phyloP scores from a whole-genome alignment of 2,329 filamentous ascomycete species.

The Fusarium compactum region DNA sequence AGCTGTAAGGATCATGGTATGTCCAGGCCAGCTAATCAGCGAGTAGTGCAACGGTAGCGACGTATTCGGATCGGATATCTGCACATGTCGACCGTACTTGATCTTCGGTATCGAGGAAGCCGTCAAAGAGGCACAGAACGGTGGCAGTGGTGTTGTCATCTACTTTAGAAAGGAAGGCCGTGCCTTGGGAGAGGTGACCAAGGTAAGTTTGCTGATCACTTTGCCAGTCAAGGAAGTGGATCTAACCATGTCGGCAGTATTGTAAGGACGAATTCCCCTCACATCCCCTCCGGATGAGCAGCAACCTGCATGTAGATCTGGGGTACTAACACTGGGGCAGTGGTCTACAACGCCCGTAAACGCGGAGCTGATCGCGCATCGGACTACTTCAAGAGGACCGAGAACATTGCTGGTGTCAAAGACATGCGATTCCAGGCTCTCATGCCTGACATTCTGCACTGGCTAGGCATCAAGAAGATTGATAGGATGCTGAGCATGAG shows the following conservation, averaged over 20 bases:
- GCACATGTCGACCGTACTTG: constrained; percentile 94
- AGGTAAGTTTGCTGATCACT: constrained; percentile 68
- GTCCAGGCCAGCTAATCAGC: constrained; percentile 20
- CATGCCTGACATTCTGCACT: constrained; percentile 98
- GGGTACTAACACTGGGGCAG: constrained; percentile 47
- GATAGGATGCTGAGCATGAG: constrained; percentile 99
- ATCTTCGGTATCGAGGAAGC: constrained; percentile 98
- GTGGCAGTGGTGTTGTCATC: constrained; percentile 93
- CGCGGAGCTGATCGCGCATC: constrained; percentile 83
- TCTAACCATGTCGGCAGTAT: constrained; percentile 41
- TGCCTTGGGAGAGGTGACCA: constrained; percentile 94
- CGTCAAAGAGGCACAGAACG: constrained; percentile 95
- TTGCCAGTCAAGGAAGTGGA: background rate
- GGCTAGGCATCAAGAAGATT: constrained; percentile 98
- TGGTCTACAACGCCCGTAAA: constrained; percentile 84
- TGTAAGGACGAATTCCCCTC: constrained; percentile 30
- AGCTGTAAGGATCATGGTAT: background rate
- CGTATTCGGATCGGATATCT: constrained; percentile 98
- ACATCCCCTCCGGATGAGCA: background rate
- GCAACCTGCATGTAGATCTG: constrained; percentile 17
- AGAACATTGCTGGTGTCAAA: constrained; percentile 97
- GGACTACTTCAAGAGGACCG: constrained; percentile 97
- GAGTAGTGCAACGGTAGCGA: constrained; percentile 89
- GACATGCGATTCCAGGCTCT: constrained; percentile 97
- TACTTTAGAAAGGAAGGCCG: constrained; percentile 99